Percentiles rank a stretch among this genome's conserved stretches.
phyloP scores from a whole-genome alignment of 345 rosid genomes.

The Carallia pectinifolia region DNA sequence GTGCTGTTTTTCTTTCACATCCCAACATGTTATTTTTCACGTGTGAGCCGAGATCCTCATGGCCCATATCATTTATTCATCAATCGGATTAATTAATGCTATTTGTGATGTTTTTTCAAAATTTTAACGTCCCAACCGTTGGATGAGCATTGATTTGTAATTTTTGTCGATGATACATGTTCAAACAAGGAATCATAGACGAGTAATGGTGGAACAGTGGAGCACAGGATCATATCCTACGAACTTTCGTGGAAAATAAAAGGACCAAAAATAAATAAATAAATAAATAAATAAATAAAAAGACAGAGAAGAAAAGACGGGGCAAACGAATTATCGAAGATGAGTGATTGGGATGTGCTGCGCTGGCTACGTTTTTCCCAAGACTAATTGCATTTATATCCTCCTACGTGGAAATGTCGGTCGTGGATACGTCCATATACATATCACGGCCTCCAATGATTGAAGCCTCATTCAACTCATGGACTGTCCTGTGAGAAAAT shows the following conservation, averaged over 20 bases:
- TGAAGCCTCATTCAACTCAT: neutral
- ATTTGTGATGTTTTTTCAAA: neutral
- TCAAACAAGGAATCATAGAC: no score
- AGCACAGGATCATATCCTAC: no score
- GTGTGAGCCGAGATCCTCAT: conserved; percentile 20
- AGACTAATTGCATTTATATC: neutral
- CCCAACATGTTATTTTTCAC: conserved; percentile 27
- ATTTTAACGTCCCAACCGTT: no score
- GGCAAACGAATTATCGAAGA: neutral
- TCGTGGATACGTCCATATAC: conserved; percentile 10
- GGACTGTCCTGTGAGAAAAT: no score
- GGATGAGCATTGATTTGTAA: no score
- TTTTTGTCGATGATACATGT: no score
- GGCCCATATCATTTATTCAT: conserved; percentile 14
- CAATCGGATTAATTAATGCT: neutral
- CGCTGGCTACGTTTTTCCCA: conserved; percentile 20
- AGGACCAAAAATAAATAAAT: neutral
- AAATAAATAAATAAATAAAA: neutral
- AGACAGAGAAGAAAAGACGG: neutral
- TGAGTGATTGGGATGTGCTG: conserved; percentile 11
- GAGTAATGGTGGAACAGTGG: neutral
- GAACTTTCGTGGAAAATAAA: no score
- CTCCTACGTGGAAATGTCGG: conserved; percentile 34
- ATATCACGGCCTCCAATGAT: conserved; percentile 14
- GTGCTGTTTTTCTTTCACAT: conserved; percentile 19